Percentiles rank a stretch among this genome's conserved stretches.
These are phyloP conservation scores for Crataegus laevigata DNA, from an alignment of 306 rosid genomes.

Conservation along the genomic window DNA sequence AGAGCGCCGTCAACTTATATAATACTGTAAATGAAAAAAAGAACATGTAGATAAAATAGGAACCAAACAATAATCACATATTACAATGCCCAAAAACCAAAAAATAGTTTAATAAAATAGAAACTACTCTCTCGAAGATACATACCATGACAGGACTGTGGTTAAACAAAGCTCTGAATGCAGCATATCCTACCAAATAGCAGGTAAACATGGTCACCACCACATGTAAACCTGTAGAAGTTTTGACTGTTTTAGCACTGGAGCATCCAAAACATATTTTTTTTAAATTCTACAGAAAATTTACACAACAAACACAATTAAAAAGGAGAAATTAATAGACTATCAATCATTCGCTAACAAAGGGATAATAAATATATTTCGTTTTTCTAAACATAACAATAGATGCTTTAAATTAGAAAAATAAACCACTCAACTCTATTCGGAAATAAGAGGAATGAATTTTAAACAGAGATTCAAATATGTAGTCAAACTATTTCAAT, in stretches of 20 bases:
- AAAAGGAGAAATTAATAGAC: neutral
- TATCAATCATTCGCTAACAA: neutral
- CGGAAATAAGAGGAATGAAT: neutral
- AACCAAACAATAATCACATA: neutral
- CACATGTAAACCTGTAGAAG: conserved; percentile 72
- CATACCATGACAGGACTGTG: conserved; percentile 75
- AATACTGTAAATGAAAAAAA: neutral
- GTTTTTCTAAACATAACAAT: neutral
- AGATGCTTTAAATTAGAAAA: neutral
- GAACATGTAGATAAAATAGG: neutral
- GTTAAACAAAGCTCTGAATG: conserved; percentile 79
- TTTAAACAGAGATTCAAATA: neutral
- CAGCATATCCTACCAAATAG: conserved; percentile 66
- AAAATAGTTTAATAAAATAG: neutral
- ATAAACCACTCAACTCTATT: neutral
- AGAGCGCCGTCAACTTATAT: neutral
- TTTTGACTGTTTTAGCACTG: conserved; percentile 8
- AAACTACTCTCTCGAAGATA: conserved; percentile 7
- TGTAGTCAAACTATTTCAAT: neutral
- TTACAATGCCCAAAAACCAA: conserved; percentile 3
- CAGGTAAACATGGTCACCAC: conserved; percentile 77
- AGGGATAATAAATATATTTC: neutral
- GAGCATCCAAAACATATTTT: neutral
- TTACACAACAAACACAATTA: neutral
- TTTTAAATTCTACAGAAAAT: neutral